Conservation (phyloP, 176 grass and related monocot genomes). For the Raddia guianensis region DNA sequence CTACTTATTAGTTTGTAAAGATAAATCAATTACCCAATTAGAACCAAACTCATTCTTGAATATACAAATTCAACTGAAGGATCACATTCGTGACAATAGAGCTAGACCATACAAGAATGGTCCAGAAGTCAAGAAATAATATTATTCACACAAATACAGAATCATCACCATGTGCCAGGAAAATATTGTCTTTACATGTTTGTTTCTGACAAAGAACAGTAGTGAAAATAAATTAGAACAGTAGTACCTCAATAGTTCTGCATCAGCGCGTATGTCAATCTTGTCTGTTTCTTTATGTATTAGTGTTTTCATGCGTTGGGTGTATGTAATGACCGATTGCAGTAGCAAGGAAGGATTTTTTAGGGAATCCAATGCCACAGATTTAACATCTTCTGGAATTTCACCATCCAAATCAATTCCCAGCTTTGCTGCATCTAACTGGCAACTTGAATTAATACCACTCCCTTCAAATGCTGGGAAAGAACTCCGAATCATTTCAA, state of each 20-base stretch:
- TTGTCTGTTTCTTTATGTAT: slow-evolving; percentile 95
- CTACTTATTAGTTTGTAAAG: slow-evolving; percentile 8
- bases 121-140: slow-evolving; percentile 23
- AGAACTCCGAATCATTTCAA: slow-evolving; percentile 70
- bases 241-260: slow-evolving; percentile 90
- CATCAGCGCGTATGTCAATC: slow-evolving; percentile 90
- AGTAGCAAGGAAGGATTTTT: slow-evolving; percentile 84
- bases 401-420: slow-evolving; percentile 89
- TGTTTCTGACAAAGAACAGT: slow-evolving; percentile 35
- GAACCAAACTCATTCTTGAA: slow-evolving; percentile 10
- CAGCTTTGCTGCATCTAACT: slow-evolving; percentile 81
- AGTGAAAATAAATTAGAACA: slow-evolving; percentile 19
- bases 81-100: slow-evolving; percentile 25
- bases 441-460: slow-evolving; percentile 82
- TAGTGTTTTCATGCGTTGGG: slow-evolving; percentile 66
- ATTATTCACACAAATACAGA: neutral
- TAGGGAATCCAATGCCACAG: slow-evolving; percentile 70
- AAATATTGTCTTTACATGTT: slow-evolving; percentile 28
- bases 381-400: slow-evolving; percentile 81
- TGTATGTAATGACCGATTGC: slow-evolving; percentile 76
- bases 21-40: slow-evolving; percentile 16
- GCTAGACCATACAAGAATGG: slow-evolving; percentile 6
- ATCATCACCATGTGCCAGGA: slow-evolving; percentile 18
- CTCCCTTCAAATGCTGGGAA: slow-evolving; percentile 94
- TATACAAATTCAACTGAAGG: neutral